Conservation (phyloP, 805 yeast genomes). For the Spathaspora passalidarum region DNA sequence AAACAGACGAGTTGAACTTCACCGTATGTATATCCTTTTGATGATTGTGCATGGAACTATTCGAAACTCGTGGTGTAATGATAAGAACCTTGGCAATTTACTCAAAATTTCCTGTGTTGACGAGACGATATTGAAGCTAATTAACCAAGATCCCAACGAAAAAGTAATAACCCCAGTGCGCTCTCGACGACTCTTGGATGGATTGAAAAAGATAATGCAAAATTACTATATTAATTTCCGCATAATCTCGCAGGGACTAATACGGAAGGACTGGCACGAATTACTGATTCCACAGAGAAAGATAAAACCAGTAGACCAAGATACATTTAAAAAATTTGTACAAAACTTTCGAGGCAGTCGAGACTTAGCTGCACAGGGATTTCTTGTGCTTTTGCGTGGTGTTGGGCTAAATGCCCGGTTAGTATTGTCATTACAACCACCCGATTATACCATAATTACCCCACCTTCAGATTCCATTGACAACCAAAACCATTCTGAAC, state of each 20-base stretch:
- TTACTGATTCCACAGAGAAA: conserved; percentile 19
- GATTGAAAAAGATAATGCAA: conserved; percentile 63
- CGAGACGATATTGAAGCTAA: background rate
- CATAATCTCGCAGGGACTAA: conserved; percentile 39
- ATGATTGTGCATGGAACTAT: conserved; percentile 66
- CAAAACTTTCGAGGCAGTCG: conserved; percentile 59
- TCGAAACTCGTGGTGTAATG: conserved; percentile 75
- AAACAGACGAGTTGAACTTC: conserved; percentile 48
- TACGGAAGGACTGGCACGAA: conserved; percentile 35
- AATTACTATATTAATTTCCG: conserved; percentile 58
- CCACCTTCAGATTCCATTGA: background rate
- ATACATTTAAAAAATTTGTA: conserved; percentile 44
- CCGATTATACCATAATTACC: conserved; percentile 60
- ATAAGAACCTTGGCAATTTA: conserved; percentile 33
- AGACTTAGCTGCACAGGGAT: conserved; percentile 85
- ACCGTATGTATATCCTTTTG: conserved; percentile 53
- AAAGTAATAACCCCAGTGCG: conserved; percentile 33
- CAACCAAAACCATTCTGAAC: background rate
- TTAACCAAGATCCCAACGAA: background rate
- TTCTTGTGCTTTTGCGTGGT: conserved; percentile 70
- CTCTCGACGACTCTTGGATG: conserved; percentile 71
- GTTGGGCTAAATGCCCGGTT: conserved; percentile 70
- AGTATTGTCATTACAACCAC: conserved; percentile 84
- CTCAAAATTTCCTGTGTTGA: conserved; percentile 29
- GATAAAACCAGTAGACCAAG: conserved; percentile 27